A percentile compares a stretch with the other conserved stretches of the same genome.
Evolutionary conservation across 352 stramenopile species (phyloP).

Genomic region (Hyaloperonospora arabidopsidis): DNA sequence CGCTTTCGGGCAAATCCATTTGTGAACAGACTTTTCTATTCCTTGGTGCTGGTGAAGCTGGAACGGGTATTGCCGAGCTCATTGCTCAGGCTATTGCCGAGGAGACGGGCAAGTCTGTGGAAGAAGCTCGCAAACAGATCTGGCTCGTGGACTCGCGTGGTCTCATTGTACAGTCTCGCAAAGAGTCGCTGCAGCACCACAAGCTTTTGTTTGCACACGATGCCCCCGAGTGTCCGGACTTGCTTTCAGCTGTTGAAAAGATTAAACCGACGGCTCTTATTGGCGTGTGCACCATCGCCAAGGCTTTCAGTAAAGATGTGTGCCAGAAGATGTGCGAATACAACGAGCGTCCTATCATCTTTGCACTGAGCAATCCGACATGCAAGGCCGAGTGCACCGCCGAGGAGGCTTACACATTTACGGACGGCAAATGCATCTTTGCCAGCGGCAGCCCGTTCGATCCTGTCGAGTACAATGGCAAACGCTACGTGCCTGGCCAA

Average conservation of each 20-base stretch:
- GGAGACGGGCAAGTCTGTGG: constrained; percentile 78
- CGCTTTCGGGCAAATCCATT: constrained; percentile 29
- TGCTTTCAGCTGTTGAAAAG: constrained; percentile 73
- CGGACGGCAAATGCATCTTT: constrained; percentile 92
- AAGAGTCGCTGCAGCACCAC: constrained; percentile 81
- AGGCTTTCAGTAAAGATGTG: constrained; percentile 85
- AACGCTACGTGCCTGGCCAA: constrained; percentile 79
- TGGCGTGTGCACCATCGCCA: constrained; percentile 88
- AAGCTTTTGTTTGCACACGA: constrained; percentile 87
- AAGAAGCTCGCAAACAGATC: constrained; percentile 87
- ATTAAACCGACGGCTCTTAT: constrained; percentile 93
- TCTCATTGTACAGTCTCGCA: constrained; percentile 67
- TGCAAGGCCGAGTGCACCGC: constrained; percentile 94
- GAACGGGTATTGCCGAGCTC: constrained; percentile 91
- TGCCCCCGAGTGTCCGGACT: constrained; percentile 43
- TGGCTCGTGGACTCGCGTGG: constrained; percentile 90
- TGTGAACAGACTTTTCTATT: constrained; percentile 93
- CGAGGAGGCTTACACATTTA: constrained; percentile 95
- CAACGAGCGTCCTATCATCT: constrained; percentile 92
- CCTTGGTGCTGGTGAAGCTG: constrained; percentile 90
- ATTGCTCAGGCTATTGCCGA: constrained; percentile 88
- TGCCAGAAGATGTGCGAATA: constrained; percentile 83
- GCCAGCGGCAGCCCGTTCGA: constrained; percentile 93
- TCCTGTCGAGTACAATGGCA: constrained; percentile 84
- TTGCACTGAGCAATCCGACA: constrained; percentile 95